phyloP scores from a whole-genome alignment of 73 alveolate species.

The Paramecium sexaurelia region DNA sequence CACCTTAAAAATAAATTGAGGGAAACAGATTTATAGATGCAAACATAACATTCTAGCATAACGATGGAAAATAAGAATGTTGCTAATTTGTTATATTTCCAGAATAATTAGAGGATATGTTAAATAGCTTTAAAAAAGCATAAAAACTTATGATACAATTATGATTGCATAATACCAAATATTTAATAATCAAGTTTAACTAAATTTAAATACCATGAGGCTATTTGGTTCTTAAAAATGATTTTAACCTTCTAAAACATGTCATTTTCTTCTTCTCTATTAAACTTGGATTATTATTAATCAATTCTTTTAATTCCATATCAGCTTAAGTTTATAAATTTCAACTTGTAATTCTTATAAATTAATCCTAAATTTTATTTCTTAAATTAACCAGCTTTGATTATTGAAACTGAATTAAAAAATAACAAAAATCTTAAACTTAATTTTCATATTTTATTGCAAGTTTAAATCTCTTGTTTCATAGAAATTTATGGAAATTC shows the following conservation, averaged over 20 bases:
- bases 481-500: too few relatives aligned
- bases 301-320: not conserved
- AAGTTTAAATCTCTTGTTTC: too few relatives aligned
- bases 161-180: not conserved
- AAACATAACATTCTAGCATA: conserved; percentile 38
- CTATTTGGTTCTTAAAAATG: not conserved
- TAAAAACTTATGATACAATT: conserved; percentile 48
- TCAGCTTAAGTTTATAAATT: not conserved
- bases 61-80: conserved; percentile 1
- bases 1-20: conserved; percentile 5
- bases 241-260: not conserved
- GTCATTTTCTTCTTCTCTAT: not conserved
- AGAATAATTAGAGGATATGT: conserved; percentile 26
- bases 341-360: not conserved
- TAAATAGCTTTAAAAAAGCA: conserved; percentile 55
- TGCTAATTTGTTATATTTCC: conserved; percentile 53
- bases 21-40: conserved; percentile 41
- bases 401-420: too few relatives aligned
- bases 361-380: too few relatives aligned
- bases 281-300: not conserved
- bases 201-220: not conserved
- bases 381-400: too few relatives aligned
- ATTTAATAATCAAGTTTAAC: not conserved
- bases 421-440: too few relatives aligned
- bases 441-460: too few relatives aligned